Evolutionary conservation across 73 alveolate species (phyloP).

Genomic region (Uronychia binucleata): DNA sequence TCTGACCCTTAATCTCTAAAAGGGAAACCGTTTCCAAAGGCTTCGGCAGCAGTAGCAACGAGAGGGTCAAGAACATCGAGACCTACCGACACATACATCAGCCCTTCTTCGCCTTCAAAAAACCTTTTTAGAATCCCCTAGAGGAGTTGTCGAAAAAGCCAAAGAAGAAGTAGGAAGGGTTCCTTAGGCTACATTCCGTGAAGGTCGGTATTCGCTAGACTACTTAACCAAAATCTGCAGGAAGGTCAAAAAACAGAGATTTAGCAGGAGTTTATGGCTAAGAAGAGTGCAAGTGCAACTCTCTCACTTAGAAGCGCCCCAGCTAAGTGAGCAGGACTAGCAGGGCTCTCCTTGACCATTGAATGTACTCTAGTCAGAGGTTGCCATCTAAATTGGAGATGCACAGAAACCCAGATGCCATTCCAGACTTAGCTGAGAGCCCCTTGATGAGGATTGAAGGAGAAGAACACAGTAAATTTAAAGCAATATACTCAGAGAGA

Average conservation of each 20-base stretch:
- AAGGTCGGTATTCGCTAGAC: background rate
- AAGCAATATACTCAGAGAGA: background rate
- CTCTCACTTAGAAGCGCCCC: background rate
- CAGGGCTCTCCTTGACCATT: too few relatives aligned
- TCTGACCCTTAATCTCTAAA: too few relatives aligned
- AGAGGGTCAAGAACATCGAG: background rate
- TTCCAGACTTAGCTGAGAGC: background rate
- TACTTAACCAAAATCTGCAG: too few relatives aligned
- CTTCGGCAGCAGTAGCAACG: too few relatives aligned
- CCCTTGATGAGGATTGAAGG: background rate
- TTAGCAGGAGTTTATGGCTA: background rate
- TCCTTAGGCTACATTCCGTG: background rate
- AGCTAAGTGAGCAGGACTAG: background rate
- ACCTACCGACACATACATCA: background rate
- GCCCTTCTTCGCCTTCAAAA: background rate
- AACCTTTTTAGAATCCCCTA: too few relatives aligned
- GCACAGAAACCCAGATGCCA: background rate
- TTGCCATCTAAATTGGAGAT: background rate
- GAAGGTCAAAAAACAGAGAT: background rate
- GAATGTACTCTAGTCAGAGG: too few relatives aligned
- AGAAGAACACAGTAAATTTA: background rate
- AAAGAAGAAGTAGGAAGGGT: background rate
- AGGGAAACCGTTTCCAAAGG: too few relatives aligned
- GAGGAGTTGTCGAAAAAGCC: background rate
- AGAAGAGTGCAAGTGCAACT: background rate